phyloP scores from a whole-genome alignment of 2,329 filamentous ascomycete genomes.

The Penicillium psychrosexuale region DNA sequence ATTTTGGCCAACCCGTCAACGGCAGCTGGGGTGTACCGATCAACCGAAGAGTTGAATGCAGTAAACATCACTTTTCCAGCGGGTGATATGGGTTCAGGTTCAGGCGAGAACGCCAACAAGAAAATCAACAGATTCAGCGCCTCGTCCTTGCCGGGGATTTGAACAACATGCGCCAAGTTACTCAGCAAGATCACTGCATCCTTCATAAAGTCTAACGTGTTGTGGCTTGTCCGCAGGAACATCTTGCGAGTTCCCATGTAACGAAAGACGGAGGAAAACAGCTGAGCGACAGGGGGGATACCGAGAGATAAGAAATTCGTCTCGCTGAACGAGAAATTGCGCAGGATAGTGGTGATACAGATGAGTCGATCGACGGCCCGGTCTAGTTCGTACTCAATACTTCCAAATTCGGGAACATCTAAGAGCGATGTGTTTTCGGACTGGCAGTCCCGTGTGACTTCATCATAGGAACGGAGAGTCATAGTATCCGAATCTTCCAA shows the following conservation, averaged over 20 bases:
- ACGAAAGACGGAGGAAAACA: constrained; percentile 77
- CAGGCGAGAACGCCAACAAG: constrained; percentile 82
- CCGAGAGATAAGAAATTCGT: constrained; percentile 74
- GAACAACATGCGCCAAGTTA: constrained; percentile 76
- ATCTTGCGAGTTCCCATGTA: constrained; percentile 86
- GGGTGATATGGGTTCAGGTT: constrained; percentile 62
- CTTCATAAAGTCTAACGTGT: constrained; percentile 96
- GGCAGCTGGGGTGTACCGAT: constrained; percentile 85
- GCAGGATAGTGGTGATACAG: constrained; percentile 85
- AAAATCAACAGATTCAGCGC: constrained; percentile 84
- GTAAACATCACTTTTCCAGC: constrained; percentile 68
- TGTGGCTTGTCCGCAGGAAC: constrained; percentile 74
- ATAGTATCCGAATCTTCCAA: constrained; percentile 84
- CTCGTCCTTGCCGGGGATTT: constrained; percentile 82
- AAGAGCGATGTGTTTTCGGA: constrained; percentile 69
- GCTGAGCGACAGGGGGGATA: constrained; percentile 73
- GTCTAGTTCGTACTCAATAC: constrained; percentile 75
- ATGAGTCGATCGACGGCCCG: constrained; percentile 82
- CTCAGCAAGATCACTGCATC: constrained; percentile 85
- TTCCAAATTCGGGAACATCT: constrained; percentile 71
- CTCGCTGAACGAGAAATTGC: constrained; percentile 84
- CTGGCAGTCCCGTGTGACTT: constrained; percentile 75
- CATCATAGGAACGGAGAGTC: constrained; percentile 79
- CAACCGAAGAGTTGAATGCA: constrained; percentile 72
- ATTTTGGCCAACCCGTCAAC: constrained; percentile 89